Percentiles rank a stretch among this genome's conserved stretches.
These are phyloP conservation scores for Paecilomyces niveus DNA, from an alignment of 2,329 filamentous ascomycete genomes.

Conservation along the genomic window DNA sequence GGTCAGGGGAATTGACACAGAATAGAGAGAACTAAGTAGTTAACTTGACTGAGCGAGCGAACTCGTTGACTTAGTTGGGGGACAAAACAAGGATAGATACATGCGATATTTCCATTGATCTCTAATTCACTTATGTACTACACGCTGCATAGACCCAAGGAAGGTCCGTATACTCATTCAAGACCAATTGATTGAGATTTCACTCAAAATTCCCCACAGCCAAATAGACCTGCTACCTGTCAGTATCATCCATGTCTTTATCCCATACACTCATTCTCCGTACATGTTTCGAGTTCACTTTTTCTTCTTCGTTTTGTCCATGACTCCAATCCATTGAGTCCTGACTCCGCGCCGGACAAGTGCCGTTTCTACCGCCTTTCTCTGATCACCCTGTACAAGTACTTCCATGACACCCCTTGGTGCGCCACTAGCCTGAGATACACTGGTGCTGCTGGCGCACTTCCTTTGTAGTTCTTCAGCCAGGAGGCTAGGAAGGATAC, in stretches of 20 bases:
- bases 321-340: slow-evolving; percentile 54
- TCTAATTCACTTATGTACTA: too few relatives aligned
- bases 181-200: not conserved
- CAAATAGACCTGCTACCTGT: slow-evolving; percentile 1
- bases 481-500: slow-evolving; percentile 52
- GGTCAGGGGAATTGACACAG: too few relatives aligned
- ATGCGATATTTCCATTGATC: too few relatives aligned
- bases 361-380: slow-evolving; percentile 52
- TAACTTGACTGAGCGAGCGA: too few relatives aligned
- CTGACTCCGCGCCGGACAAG: slow-evolving; percentile 54
- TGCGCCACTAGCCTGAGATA: slow-evolving; percentile 55
- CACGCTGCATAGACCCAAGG: too few relatives aligned
- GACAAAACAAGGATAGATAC: too few relatives aligned
- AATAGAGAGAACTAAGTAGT: too few relatives aligned
- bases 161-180: not conserved
- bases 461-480: slow-evolving; percentile 61
- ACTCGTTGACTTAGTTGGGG: too few relatives aligned
- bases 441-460: slow-evolving; percentile 61
- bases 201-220: not conserved
- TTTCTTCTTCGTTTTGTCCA: slow-evolving; percentile 63
- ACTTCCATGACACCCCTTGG: slow-evolving; percentile 61
- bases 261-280: not conserved
- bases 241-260: not conserved
- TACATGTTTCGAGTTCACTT: slow-evolving; percentile 31
- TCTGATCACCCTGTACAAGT: slow-evolving; percentile 61